Percentiles rank a stretch among this genome's conserved stretches.
phyloP scores from a whole-genome alignment of 371 early-diverging fungal genomes.

The Mucor piriformis region DNA sequence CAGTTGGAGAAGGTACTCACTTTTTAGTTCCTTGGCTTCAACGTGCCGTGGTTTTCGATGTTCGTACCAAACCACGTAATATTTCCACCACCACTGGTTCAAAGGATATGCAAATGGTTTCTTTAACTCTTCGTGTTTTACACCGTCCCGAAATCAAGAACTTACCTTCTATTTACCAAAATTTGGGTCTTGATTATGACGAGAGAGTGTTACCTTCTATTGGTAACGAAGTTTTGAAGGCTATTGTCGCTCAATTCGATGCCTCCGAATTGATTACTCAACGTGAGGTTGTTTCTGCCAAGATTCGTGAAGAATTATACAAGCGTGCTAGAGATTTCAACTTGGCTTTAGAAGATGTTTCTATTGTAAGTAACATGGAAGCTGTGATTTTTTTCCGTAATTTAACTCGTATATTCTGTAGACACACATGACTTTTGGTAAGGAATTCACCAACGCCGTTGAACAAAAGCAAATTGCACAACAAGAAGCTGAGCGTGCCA shows the following conservation, averaged over 20 bases:
- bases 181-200: constrained; percentile 94
- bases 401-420: constrained; percentile 20
- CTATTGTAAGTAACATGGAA: constrained; percentile 91
- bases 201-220: constrained; percentile 97
- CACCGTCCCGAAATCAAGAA: constrained; percentile 86
- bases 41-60: constrained; percentile 81
- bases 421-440: constrained; percentile 97
- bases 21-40: constrained; percentile 95
- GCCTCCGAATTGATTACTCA: constrained; percentile 98
- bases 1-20: constrained; percentile 94
- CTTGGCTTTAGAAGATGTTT: constrained; percentile 96
- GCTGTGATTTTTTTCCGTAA: background rate
- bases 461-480: constrained; percentile 94
- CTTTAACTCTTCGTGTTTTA: constrained; percentile 91
- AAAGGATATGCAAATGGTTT: constrained; percentile 91
- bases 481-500: constrained; percentile 97
- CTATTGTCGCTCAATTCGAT: constrained; percentile 98
- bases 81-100: constrained; percentile 95
- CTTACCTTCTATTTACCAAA: constrained; percentile 87
- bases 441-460: constrained; percentile 94
- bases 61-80: constrained; percentile 94
- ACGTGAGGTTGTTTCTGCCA: constrained; percentile 94
- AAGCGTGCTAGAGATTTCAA: constrained; percentile 94
- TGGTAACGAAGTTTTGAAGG: constrained; percentile 98
- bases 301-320: constrained; percentile 92